Base-by-base conservation (phyloP, 805 yeast genomes). In the Ogataea degrootiae region DNA sequence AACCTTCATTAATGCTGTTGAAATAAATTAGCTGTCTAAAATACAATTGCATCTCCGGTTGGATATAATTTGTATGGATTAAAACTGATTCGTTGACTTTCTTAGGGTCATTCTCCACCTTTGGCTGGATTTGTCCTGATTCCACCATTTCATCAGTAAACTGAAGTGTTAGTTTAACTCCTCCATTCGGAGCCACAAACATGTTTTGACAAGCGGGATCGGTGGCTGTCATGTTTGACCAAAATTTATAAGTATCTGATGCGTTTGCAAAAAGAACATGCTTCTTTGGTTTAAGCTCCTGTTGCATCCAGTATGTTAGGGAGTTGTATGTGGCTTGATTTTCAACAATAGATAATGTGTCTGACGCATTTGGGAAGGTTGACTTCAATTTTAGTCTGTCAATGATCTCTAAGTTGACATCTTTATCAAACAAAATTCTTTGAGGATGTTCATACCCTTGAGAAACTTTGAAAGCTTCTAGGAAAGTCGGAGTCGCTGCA, bases 261-360 rank as follows among this genome's bases (percentile, higher is more conserved):
- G 54, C 52, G 15, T 57, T 62, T 3, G 67, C 61, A 23, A 87
- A 67, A 4, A 88, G 52, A 0, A 85, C 55, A 58, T 90, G 90
- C 26, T 75, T 78, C 34, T 67, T 62, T 0, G 97, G 97, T 37
- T 75, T 66, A 14, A 85, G 65, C 31, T 69, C 70, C 45, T 80
- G 73, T 61, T 86, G 73, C n/a, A 91, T 58, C 51, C 82, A 76
- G 1, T 82, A 70, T 0, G 91, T 76, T 55, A 84, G 78, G 2
- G 82, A 67, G 5, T 86, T 81, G 33, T 75, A 71, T 1, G 85
- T 83, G 0, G 85, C 70, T 53, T 80, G 80, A 11, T 80, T 68
- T 52, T 85, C 91, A 6, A 85, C 58, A 0, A 86, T 73, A 49
- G 76, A 76, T 22, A 76, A 67, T n/a, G 61, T 59, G 0, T 51